Evolutionary conservation across 176 grass and related monocot species (phyloP), one percentile per base, ranked within the genome.

Genomic region (Avena atlantica): DNA sequence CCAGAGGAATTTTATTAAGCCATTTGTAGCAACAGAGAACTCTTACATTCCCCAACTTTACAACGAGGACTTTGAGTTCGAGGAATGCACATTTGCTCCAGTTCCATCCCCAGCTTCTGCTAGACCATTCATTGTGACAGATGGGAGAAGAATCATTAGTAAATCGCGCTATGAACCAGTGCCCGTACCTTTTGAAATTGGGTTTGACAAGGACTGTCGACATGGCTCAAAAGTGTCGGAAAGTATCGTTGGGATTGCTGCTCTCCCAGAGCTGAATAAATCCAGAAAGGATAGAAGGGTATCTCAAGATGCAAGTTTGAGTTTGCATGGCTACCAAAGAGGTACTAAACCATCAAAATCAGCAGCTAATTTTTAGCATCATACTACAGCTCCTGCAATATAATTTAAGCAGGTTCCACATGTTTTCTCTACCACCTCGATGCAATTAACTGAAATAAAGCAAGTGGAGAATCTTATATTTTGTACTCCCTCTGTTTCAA

Each of bases 141-240:
- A 98, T 85, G 92, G 94, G 49, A 94, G 80, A 76, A 96, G 58
- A 82, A 76, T 93, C 61, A 96, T 98, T 25, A 98, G 90, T 80
- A 98, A 93, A 81, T 91, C 94, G 49, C 71, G 61, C 47, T 91
- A 83, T 87, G 90, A 92, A 55, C 36, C 70, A 81, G 84, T 90
- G 8, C 29, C 55, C 55, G 62, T 89, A n/a, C 64, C 82, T 8
- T 89, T 89, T 86, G 69, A 82, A 19, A 85, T 55, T 25, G 62
- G 70, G 55, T 52, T 89, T 5, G 84, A 86, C 21, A 83, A 92
- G 56, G 88, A 57, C 55, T 77, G 13, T 51, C 37, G 1, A 81
- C 61, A 56, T 70, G 83, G 72, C 53, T 91, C 71, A 20, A 45
- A 61, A 81, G 84, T 81, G 64, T 40, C 53, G 82, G 84, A 80